Evolutionary conservation across 805 yeast genomes (phyloP).

Genomic region (Hanseniaspora valbyensis): DNA sequence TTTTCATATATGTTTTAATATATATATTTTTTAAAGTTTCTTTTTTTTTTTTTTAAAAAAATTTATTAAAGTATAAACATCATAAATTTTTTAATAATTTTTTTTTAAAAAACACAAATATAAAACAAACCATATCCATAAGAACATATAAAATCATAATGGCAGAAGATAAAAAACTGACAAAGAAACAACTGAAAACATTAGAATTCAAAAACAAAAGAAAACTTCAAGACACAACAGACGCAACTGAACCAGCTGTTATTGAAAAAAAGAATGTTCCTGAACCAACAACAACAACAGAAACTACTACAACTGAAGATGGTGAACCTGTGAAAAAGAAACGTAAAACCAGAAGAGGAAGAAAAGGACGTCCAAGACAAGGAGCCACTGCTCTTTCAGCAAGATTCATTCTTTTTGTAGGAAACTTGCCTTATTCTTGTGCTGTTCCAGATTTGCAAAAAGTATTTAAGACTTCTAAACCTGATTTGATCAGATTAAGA

Average conservation of each 20-base stretch:
- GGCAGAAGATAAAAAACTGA: conserved; percentile 26
- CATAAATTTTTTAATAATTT: too few relatives aligned
- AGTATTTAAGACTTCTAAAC: conserved; percentile 66
- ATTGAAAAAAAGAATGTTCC: conserved; percentile 20
- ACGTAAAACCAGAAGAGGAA: conserved; percentile 68
- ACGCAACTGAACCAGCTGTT: conserved; percentile 18
- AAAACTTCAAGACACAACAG: conserved; percentile 16
- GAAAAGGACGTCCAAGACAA: conserved; percentile 49
- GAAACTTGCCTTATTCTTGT: conserved; percentile 71
- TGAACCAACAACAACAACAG: conserved; percentile 12
- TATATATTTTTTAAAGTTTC: too few relatives aligned
- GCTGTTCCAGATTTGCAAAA: conserved; percentile 48
- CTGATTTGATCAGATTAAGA: conserved; percentile 68
- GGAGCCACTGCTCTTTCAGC: conserved; percentile 35
- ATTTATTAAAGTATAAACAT: too few relatives aligned
- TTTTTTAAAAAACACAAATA: conserved; percentile 18
- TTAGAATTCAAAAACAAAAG: conserved; percentile 27
- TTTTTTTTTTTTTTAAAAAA: too few relatives aligned
- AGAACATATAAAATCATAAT: conserved; percentile 14
- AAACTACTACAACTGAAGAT: conserved; percentile 23
- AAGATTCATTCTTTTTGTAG: conserved; percentile 76
- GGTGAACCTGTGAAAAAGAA: conserved; percentile 45
- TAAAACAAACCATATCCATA: conserved; percentile 12
- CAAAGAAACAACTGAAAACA: conserved; percentile 31
- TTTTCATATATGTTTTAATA: too few relatives aligned